These are phyloP conservation scores for Corrigiola litoralis DNA, from an alignment of 179 eudicot species.

Conservation along the genomic window DNA sequence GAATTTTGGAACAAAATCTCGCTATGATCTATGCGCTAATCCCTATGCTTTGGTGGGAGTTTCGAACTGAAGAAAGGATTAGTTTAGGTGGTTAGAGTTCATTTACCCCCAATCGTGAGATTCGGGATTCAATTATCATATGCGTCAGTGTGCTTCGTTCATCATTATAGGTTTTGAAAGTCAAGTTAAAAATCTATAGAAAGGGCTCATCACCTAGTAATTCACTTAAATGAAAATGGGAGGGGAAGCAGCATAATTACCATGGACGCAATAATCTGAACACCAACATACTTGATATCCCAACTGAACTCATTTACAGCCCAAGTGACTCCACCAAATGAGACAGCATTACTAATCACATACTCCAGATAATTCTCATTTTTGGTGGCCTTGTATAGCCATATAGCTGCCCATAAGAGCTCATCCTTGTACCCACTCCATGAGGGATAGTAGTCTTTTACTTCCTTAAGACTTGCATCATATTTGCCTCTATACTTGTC, in stretches of 20 bases:
- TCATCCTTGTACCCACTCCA: constrained; percentile 78
- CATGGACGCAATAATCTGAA: constrained; percentile 65
- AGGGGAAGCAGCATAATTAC: constrained; percentile 22
- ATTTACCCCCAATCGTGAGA: too few species aligned
- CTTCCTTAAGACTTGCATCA: constrained; percentile 48
- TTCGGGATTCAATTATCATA: too few species aligned
- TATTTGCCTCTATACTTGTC: constrained; percentile 73
- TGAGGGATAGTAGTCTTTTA: constrained; percentile 56
- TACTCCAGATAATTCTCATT: constrained; percentile 38
- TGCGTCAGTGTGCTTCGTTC: too few species aligned
- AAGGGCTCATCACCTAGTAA: too few species aligned
- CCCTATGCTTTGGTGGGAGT: too few species aligned
- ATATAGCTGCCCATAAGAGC: constrained; percentile 69
- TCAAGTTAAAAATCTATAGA: too few species aligned
- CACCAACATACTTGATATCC: constrained; percentile 81
- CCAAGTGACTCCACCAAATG: constrained; percentile 71
- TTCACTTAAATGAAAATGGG: not conserved
- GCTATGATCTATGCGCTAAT: too few species aligned
- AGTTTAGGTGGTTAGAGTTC: too few species aligned
- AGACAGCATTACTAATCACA: constrained; percentile 30
- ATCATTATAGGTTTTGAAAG: too few species aligned
- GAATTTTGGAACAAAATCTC: too few species aligned
- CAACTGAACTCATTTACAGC: constrained; percentile 73
- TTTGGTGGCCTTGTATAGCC: constrained; percentile 76
- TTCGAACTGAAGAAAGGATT: too few species aligned